Evolutionary conservation across 2,329 filamentous ascomycete species (phyloP), one percentile per base, ranked within the genome.

Genomic region (Aureobasidium sp.): DNA sequence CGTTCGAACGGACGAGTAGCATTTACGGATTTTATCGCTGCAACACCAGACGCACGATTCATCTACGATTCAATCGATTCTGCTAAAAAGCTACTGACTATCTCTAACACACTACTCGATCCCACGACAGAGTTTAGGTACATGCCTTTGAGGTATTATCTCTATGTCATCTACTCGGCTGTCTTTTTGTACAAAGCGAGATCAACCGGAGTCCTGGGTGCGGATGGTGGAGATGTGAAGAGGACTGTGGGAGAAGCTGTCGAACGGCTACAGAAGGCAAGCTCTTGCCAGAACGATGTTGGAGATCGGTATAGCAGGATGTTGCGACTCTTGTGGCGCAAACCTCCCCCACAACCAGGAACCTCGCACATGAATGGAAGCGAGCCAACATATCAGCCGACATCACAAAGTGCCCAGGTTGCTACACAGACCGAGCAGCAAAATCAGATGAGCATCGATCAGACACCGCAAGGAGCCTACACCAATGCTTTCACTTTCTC

Each of bases 21-120:
- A 7, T 83, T 80, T 66, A 76, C 74, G 51, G 81, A 84, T 60
- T 61, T 53, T 31, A 75, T 85, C 2, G 81, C 82, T 5, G 80
- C 79, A 0, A 81, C 83, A 60, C 82, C 83, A 6, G 84, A 86
- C 66, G 82, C 84, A 5, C 78, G 84, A 6, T 86, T 86, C 69
- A 85, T 87, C 60, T 86, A 85, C 68, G 83, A 85, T 67, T 83
- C 83, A 2, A 78, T 87, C 8, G 82, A 85, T 64, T 83, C 84
- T 2, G 84, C 84, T 0, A 85, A 85, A 67, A 80, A 81, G 0
- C 78, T 86, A 19, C 72, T 87, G 15, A 80, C 77, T 17, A 84
- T 82, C 1, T 75, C 86, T 21, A 84, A 83, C 66, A 80, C 80
- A 60, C 80, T 79, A 62, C 79, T 85, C 31, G 80, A 85, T 60